These are phyloP conservation scores for Gossypium turneri DNA, from an alignment of 345 rosid genomes.

Conservation along the genomic window DNA sequence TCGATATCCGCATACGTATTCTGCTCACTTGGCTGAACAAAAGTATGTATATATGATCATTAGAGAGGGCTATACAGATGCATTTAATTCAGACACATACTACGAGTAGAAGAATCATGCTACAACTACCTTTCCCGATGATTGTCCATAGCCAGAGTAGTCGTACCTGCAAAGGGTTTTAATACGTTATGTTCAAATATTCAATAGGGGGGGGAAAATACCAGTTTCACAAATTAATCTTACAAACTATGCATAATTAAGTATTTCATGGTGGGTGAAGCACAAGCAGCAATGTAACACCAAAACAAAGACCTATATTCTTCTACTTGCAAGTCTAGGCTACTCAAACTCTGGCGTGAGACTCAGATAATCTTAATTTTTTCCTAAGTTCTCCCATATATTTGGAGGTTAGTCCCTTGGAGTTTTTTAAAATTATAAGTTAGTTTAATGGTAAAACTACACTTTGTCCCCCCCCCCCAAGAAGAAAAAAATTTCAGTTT, in stretches of 20 bases:
- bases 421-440: no score
- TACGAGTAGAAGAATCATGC: conserved; percentile 9
- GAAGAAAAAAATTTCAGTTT: no score
- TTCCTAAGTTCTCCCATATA: neutral
- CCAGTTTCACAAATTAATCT: neutral
- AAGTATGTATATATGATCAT: conserved; percentile 2
- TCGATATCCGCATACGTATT: conserved; percentile 92
- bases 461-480: no score
- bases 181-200: neutral
- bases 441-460: no score
- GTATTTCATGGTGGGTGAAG: neutral
- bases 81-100: conserved; percentile 10
- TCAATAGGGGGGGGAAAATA: neutral
- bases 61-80: neutral
- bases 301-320: neutral
- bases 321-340: neutral
- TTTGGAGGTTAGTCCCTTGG: neutral
- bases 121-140: conserved; percentile 86
- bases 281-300: neutral
- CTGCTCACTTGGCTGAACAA: conserved; percentile 79
- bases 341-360: neutral
- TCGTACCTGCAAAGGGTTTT: conserved; percentile 60
- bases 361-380: neutral
- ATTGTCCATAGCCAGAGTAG: conserved; percentile 92
- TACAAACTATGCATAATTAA: neutral